Percentiles rank a stretch among this genome's conserved stretches.
Conservation (phyloP, 371 early-diverging fungal genomes). For the Mortierella sp. region DNA sequence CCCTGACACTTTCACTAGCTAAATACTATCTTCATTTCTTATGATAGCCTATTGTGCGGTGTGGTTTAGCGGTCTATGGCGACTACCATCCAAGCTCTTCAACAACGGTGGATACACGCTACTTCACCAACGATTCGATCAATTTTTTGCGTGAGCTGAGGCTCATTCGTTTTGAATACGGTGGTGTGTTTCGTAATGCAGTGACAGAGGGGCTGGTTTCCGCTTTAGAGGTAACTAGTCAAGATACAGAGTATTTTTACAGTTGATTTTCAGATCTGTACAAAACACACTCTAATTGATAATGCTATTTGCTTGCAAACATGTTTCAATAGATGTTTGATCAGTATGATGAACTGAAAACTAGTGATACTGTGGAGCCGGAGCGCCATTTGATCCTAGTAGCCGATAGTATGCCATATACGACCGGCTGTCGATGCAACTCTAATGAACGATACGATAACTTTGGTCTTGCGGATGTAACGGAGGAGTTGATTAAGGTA, state of each 20-base stretch:
- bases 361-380: constrained; percentile 52
- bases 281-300: background rate
- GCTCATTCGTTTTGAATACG: constrained; percentile 61
- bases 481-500: constrained; percentile 65
- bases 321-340: constrained; percentile 60
- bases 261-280: background rate
- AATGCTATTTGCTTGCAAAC: background rate
- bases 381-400: constrained; percentile 66
- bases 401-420: constrained; percentile 64
- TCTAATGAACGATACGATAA: constrained; percentile 62
- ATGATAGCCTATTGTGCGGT: constrained; percentile 64
- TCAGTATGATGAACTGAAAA: constrained; percentile 57
- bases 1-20: no score
- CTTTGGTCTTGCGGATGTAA: constrained; percentile 55
- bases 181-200: constrained; percentile 72
- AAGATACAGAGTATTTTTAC: background rate
- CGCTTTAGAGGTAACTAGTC: constrained; percentile 65
- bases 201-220: constrained; percentile 72
- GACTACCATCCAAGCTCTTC: constrained; percentile 70
- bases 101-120: constrained; percentile 65
- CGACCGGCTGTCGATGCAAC: constrained; percentile 60
- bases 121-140: constrained; percentile 63
- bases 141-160: constrained; percentile 64
- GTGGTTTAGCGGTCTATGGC: constrained; percentile 73
- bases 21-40: background rate